Percentiles rank a stretch among this genome's conserved stretches.
These are phyloP conservation scores for Schwanniomyces etchellsii DNA, from an alignment of 1,139 yeast species.

Conservation along the genomic window DNA sequence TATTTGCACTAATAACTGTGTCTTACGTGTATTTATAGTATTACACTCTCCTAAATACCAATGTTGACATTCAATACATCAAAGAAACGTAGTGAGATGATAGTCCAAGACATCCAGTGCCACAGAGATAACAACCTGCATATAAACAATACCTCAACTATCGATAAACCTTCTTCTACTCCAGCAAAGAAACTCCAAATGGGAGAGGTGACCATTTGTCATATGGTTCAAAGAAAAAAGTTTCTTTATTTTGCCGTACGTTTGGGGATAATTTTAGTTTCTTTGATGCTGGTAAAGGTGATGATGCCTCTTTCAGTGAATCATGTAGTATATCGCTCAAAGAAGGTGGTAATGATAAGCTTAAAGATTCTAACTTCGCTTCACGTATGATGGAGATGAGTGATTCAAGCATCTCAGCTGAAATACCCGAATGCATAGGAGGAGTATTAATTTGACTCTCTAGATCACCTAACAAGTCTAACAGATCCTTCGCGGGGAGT, in stretches of 20 bases:
- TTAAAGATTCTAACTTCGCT: not conserved
- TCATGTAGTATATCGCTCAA: too few relatives aligned
- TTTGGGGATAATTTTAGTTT: conserved; percentile 1
- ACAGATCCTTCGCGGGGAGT: too few relatives aligned
- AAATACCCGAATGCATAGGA: too few relatives aligned
- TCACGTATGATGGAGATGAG: too few relatives aligned
- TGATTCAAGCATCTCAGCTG: too few relatives aligned
- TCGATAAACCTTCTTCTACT: not conserved
- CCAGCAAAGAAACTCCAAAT: conserved; percentile 18
- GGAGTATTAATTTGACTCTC: too few relatives aligned
- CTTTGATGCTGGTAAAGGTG: conserved; percentile 1
- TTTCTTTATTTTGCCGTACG: not conserved
- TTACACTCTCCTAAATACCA: too few relatives aligned
- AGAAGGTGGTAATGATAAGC: not conserved
- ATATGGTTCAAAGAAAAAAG: conserved; percentile 23
- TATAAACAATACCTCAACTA: not conserved
- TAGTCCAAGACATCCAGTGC: not conserved
- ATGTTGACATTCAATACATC: too few relatives aligned
- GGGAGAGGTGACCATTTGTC: conserved; percentile 30
- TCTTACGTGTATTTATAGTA: too few relatives aligned
- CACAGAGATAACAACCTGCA: conserved; percentile 1
- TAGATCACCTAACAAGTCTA: too few relatives aligned
- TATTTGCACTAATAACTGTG: not conserved
- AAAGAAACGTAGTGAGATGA: too few relatives aligned
- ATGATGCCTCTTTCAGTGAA: too few relatives aligned